These are phyloP conservation scores for Wickerhamiella alocasiicola DNA, from an alignment of 805 yeast species.

Conservation along the genomic window DNA sequence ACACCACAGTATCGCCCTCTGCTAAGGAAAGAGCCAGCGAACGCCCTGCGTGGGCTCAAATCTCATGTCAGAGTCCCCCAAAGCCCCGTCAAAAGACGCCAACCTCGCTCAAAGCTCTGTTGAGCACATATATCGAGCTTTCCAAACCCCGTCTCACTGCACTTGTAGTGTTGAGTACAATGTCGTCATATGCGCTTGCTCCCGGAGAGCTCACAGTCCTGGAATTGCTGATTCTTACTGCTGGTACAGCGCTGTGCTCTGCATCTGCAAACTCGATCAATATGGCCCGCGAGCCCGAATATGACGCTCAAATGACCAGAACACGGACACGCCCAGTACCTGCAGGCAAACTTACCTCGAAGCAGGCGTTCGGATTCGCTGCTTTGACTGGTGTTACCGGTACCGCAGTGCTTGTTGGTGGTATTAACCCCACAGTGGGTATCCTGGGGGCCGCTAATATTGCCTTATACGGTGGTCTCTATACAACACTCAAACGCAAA, in stretches of 20 bases:
- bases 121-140: slow-evolving; percentile 37
- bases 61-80: slow-evolving; percentile 8
- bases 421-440: slow-evolving; percentile 82
- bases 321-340: slow-evolving; percentile 87
- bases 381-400: slow-evolving; percentile 62
- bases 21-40: too few relatives aligned
- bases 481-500: slow-evolving; percentile 78
- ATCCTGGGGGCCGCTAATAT: slow-evolving; percentile 70
- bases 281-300: slow-evolving; percentile 92
- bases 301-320: slow-evolving; percentile 75
- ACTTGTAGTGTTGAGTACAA: slow-evolving; percentile 78
- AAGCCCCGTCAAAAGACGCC: slow-evolving; percentile 6
- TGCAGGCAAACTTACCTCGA: slow-evolving; percentile 59
- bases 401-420: slow-evolving; percentile 49
- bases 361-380: slow-evolving; percentile 74
- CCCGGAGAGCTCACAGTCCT: slow-evolving; percentile 68
- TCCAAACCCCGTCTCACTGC: slow-evolving; percentile 84
- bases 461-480: slow-evolving; percentile 73
- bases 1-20: too few relatives aligned
- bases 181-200: slow-evolving; percentile 86
- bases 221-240: slow-evolving; percentile 58
- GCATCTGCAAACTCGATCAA: slow-evolving; percentile 95
- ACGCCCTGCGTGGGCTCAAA: slow-evolving; percentile 7
- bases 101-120: background rate
- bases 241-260: slow-evolving; percentile 78